Percentiles rank a stretch among this genome's conserved stretches.
These are phyloP conservation scores for Phytophthora melonis DNA, from an alignment of 352 stramenopile genomes.

Conservation along the genomic window DNA sequence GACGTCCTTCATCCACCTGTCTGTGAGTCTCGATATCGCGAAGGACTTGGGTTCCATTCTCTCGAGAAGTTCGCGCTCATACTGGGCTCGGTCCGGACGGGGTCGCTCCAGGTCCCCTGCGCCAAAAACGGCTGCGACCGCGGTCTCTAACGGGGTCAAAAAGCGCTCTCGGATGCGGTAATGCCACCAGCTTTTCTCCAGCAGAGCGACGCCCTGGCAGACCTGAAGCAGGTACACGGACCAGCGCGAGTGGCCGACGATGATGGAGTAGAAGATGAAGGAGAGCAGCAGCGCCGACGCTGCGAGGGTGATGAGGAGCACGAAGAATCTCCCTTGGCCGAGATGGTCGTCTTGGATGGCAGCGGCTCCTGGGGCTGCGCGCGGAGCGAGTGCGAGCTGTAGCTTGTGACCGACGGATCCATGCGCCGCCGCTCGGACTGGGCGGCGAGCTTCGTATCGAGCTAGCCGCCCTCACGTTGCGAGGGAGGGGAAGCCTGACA, in stretches of 20 bases:
- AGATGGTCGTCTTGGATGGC: conserved; percentile 29
- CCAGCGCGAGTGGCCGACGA: conserved; percentile 37
- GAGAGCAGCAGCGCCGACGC: conserved; percentile 33
- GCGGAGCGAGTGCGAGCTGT: conserved; percentile 22
- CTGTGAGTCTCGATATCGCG: conserved; percentile 41
- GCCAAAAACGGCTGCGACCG: conserved; percentile 23
- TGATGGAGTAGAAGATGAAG: conserved; percentile 53
- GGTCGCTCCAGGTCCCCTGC: conserved; percentile 24
- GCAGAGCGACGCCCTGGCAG: conserved; percentile 49
- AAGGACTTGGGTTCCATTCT: conserved; percentile 39
- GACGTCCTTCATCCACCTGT: conserved; percentile 33
- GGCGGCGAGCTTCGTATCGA: conserved; percentile 35
- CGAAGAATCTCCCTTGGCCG: conserved; percentile 23
- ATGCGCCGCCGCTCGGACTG: conserved; percentile 28
- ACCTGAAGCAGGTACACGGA: conserved; percentile 49
- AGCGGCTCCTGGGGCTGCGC: conserved; percentile 3
- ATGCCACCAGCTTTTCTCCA: conserved; percentile 71
- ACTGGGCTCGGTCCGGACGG: conserved; percentile 18
- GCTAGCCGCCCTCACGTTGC: conserved; percentile 21
- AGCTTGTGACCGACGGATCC: conserved; percentile 22
- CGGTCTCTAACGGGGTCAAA: conserved; percentile 43
- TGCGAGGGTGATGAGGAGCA: conserved; percentile 22
- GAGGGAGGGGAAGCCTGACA: conserved; percentile 5
- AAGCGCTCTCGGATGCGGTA: conserved; percentile 72
- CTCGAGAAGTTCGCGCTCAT: conserved; percentile 31